These are phyloP conservation scores for Magnolia officinalis DNA, from an alignment of 164 flowering plant species.

Conservation along the genomic window DNA sequence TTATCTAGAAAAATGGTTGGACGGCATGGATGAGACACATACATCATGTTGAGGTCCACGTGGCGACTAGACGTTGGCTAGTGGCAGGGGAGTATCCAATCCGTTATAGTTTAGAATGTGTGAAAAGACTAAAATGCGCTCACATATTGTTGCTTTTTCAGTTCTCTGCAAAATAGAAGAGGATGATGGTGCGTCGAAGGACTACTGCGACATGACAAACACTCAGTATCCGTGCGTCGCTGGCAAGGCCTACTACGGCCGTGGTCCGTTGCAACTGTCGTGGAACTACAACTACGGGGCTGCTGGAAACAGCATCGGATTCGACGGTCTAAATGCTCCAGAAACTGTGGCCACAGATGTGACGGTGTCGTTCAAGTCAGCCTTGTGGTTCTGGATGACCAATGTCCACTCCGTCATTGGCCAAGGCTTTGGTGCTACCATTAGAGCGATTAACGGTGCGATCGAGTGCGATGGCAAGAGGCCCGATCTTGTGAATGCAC, in stretches of 20 bases:
- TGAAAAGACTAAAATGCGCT: neutral
- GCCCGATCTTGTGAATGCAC: constrained; percentile 24
- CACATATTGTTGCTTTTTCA: constrained; percentile 5
- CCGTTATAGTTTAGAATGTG: no score
- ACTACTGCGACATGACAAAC: constrained; percentile 45
- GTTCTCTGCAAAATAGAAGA: constrained; percentile 54
- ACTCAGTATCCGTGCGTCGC: constrained; percentile 44
- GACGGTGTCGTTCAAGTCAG: constrained; percentile 43
- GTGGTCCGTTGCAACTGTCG: constrained; percentile 63
- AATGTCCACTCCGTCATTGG: constrained; percentile 31
- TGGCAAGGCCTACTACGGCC: constrained; percentile 42
- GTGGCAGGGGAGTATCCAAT: no score
- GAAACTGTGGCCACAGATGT: constrained; percentile 48
- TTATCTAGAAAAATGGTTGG: no score
- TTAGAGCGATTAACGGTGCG: constrained; percentile 54
- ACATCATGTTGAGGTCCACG: no score
- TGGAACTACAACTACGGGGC: constrained; percentile 79
- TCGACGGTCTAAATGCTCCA: constrained; percentile 51
- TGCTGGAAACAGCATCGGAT: constrained; percentile 43
- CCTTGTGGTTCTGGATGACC: constrained; percentile 65
- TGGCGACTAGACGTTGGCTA: no score
- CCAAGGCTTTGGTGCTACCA: constrained; percentile 60
- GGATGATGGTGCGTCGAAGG: constrained; percentile 34
- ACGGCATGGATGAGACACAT: no score
- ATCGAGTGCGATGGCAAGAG: constrained; percentile 50